A percentile compares a stretch with the other conserved stretches of the same genome.
Evolutionary conservation across 2,329 filamentous ascomycete species (phyloP).

Genomic region (Dothideomycetidae sp.): DNA sequence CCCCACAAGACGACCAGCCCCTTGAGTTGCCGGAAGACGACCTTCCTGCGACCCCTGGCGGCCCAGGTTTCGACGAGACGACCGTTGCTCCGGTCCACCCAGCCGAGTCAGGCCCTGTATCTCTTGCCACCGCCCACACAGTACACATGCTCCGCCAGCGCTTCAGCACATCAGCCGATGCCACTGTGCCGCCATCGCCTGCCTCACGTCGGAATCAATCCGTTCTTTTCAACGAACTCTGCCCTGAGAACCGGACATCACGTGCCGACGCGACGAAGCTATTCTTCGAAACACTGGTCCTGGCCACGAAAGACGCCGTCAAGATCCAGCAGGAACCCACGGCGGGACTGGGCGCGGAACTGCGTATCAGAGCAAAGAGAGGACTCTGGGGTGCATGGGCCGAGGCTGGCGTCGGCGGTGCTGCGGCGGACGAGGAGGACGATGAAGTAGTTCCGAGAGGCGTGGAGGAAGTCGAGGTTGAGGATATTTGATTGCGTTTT

Average conservation of each 20-base stretch:
- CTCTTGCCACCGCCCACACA: conserved; percentile 82
- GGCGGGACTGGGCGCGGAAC: conserved; percentile 59
- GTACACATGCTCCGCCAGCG: conserved; percentile 86
- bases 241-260: conserved; percentile 67
- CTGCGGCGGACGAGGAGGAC: conserved; percentile 10
- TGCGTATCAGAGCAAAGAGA: conserved; percentile 77
- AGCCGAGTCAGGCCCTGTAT: conserved; percentile 72
- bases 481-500: too few species aligned
- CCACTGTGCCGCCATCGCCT: conserved; percentile 50
- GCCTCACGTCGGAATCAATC: conserved; percentile 60
- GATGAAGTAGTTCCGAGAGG: background rate
- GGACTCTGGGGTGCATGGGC: conserved; percentile 98
- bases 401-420: conserved; percentile 41
- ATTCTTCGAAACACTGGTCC: conserved; percentile 94
- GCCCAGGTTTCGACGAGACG: conserved; percentile 62
- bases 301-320: conserved; percentile 95
- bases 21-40: conserved; percentile 21
- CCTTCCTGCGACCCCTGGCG: conserved; percentile 15
- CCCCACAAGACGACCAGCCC: conserved; percentile 16
- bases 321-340: conserved; percentile 69
- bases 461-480: conserved; percentile 5
- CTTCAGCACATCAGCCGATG: conserved; percentile 41
- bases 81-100: conserved; percentile 63
- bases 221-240: conserved; percentile 80
- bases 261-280: conserved; percentile 94